Base-by-base conservation (phyloP, 176 grass and related monocot species). In the Tuctoria greenei region DNA sequence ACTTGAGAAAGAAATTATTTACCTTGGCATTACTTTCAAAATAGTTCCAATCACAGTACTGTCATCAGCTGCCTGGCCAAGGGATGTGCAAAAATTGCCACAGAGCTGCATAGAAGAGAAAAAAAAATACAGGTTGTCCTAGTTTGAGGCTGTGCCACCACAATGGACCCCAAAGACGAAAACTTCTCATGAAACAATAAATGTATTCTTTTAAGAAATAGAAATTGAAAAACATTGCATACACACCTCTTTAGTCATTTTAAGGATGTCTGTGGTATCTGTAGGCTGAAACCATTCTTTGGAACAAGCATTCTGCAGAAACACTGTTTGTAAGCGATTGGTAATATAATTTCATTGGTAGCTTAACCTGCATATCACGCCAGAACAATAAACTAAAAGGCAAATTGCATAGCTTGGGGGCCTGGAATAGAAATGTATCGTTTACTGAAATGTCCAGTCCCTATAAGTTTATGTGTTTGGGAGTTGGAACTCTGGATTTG, bases 231-330 rank as follows among this genome's bases (percentile, higher is more conserved):
- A 56, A 26, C 38, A 75, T 72, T 50, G 39, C 7, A 31, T 52
- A 61, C 36, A 4, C 64, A 99, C 96, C 89, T 99, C 96, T 66
- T 90, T 77, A 76, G 85, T 89, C 77, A 99, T 90, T 72, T 44
- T 68, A 42, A 83, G 26, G 73, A 99, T 87, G 27, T 99, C 92
- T 21, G 68, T 41, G 35, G 71, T 72, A 88, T 95, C 96, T 69
- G 38, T 36, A 74, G 77, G 58, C 35, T 66, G 72, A 85, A 99
- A 99, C 96, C 96, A 99, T 52, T 78, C 68, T 34, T 70, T 84
- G n/a, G 61, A 71, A 71, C 85, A 92, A 83, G 96, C 96, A 95
- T 92, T 99, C 96, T 99, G 77, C 81, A 88, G n/a, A 87, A 85
- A 76, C 47, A 79, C 6, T 16, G 50, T 12, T 16, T 27, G n/a